Evolutionary conservation across 805 yeast genomes (phyloP).

Genomic region (Brettanomyces naardenensis): DNA sequence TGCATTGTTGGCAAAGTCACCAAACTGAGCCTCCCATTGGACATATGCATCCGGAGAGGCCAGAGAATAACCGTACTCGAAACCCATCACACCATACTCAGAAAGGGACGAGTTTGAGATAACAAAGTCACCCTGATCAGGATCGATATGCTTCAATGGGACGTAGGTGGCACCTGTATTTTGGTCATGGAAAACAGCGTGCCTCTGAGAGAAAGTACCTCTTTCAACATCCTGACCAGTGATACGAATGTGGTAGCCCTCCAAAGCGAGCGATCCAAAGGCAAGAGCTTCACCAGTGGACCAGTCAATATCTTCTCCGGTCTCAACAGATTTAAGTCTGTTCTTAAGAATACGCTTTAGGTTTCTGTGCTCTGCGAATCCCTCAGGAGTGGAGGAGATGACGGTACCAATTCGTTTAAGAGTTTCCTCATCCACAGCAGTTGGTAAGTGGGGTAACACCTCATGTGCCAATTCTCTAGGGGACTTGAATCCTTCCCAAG

Average conservation of each 20-base stretch:
- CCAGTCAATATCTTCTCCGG: slow-evolving; percentile 97
- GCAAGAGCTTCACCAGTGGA: slow-evolving; percentile 99
- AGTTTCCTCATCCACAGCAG: slow-evolving; percentile 67
- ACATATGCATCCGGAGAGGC: slow-evolving; percentile 96
- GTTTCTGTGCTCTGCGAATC: slow-evolving; percentile 88
- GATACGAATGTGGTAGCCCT: slow-evolving; percentile 94
- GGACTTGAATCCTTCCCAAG: slow-evolving; percentile 98
- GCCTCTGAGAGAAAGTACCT: slow-evolving; percentile 99
- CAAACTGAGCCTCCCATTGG: slow-evolving; percentile 99
- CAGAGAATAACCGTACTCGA: slow-evolving; percentile 97
- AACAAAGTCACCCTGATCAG: slow-evolving; percentile 77
- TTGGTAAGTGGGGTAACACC: slow-evolving; percentile 91
- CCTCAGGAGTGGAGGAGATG: slow-evolving; percentile 79
- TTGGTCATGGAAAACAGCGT: slow-evolving; percentile 96
- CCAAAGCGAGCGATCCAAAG: slow-evolving; percentile 82
- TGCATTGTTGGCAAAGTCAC: slow-evolving; percentile 99
- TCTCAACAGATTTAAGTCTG: slow-evolving; percentile 74
- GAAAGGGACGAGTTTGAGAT: slow-evolving; percentile 93
- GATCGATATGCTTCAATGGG: slow-evolving; percentile 75
- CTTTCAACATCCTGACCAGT: slow-evolving; percentile 99
- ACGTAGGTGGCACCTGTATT: slow-evolving; percentile 72
- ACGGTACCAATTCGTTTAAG: slow-evolving; percentile 73
- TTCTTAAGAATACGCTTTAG: slow-evolving; percentile 86
- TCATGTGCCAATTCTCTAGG: slow-evolving; percentile 96
- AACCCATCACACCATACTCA: slow-evolving; percentile 99